Conservation (phyloP, 768 basidiomycete genomes). For the Pulveroboletus sp. region DNA sequence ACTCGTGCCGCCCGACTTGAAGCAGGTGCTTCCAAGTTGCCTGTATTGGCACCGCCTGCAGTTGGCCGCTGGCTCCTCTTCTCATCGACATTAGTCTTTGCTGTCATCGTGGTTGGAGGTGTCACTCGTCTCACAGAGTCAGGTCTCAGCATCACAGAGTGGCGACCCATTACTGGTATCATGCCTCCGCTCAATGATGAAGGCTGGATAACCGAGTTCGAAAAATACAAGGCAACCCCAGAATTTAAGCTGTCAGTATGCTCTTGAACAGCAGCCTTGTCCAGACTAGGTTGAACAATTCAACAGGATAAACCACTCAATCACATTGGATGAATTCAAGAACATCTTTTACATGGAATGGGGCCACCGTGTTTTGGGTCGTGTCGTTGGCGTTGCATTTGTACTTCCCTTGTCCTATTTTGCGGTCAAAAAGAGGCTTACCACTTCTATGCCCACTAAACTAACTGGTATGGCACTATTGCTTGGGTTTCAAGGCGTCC, state of each 20-base stretch:
- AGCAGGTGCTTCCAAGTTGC: constrained; percentile 33
- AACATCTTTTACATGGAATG: constrained; percentile 98
- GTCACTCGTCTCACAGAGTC: constrained; percentile 96
- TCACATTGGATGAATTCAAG: constrained; percentile 88
- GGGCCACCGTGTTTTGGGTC: constrained; percentile 90
- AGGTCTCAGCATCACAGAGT: constrained; percentile 96
- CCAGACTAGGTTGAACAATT: background rate
- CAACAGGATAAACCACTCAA: constrained; percentile 79
- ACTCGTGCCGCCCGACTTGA: constrained; percentile 22
- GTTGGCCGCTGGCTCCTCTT: constrained; percentile 83
- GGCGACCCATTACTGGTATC: constrained; percentile 88
- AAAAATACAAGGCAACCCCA: constrained; percentile 90
- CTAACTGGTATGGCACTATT: constrained; percentile 71
- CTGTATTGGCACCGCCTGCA: constrained; percentile 57
- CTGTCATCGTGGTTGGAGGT: constrained; percentile 92
- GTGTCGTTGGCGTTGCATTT: constrained; percentile 78
- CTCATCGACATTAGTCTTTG: constrained; percentile 83
- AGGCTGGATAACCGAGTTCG: constrained; percentile 86
- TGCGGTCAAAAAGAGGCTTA: constrained; percentile 61
- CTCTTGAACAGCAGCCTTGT: background rate
- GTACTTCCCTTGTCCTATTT: constrained; percentile 84
- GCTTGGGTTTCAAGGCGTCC: constrained; percentile 84
- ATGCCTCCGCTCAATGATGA: constrained; percentile 72
- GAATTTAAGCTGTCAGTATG: constrained; percentile 87
- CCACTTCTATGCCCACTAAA: constrained; percentile 54